Evolutionary conservation across 192 early-diverging fungal species (phyloP), one percentile per base, ranked within the genome.

Genomic region (Kappamyces sp.): DNA sequence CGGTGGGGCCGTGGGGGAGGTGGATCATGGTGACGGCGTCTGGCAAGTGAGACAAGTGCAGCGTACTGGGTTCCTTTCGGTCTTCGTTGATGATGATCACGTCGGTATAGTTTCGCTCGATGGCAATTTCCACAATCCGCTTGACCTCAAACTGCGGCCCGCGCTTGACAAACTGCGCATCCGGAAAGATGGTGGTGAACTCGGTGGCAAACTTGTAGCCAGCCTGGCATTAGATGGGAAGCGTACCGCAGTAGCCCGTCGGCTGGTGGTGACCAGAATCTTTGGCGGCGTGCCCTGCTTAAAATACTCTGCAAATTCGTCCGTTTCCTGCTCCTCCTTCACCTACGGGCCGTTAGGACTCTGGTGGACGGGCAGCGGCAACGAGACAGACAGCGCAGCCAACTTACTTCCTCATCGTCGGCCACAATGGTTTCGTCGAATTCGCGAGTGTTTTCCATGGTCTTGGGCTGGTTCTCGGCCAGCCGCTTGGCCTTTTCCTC

Each of bases 1-100:
- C 94, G 15, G 97, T 96, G 8, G 97, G 97, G 3, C 97, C 97
- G 53, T 94, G 72, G 5, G 97, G 97, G 48, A 99, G 78, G 72
- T 99, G 97, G 48, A 99, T 87, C 52, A 97, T 51, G 1, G 92
- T 97, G 34, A 97, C 60, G 9, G 89, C 88, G 63, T 90, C 86
- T 91, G 60, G 1, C 7, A 7, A 15, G 13, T 42, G 35, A 38
- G 13, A 38, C 1, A 55, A 31, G 44, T 49, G 40, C n/a, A 44
- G 42, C 85, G 54, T 80, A 91, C 87, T 88, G 32, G 93, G 93
- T 61, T 77, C 72, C 70, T 95, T 95, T 49, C 79, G 83, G 78
- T 96, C 92, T 66, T 99, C 94, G 57, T 92, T 89, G 40, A 99
- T 84, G 50, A 99, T 86, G 41, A 97, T 81, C 50, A 97, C 61